Conservation (phyloP, 805 yeast species). For the Pichia insulana region DNA sequence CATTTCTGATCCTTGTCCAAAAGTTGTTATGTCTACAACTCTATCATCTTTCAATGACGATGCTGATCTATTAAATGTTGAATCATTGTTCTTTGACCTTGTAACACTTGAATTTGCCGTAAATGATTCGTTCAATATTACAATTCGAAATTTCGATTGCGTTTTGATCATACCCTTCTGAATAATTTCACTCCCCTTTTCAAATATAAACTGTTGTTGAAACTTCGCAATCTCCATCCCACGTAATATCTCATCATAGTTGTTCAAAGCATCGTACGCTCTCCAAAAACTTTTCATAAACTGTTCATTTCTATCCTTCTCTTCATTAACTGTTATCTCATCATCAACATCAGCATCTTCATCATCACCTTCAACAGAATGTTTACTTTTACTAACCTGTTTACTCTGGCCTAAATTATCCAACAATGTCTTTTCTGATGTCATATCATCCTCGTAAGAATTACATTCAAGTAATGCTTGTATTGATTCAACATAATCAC, state of each 20-base stretch:
- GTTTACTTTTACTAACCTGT: constrained; percentile 9
- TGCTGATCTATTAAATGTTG: constrained; percentile 9
- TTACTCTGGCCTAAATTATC: neutral
- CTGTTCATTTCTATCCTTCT: constrained; percentile 25
- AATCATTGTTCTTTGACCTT: constrained; percentile 10
- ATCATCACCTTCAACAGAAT: constrained; percentile 19
- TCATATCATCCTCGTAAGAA: constrained; percentile 17
- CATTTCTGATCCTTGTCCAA: constrained; percentile 58
- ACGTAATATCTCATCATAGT: constrained; percentile 44
- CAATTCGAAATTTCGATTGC: constrained; percentile 70
- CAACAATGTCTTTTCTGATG: constrained; percentile 7
- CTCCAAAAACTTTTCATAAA: constrained; percentile 42
- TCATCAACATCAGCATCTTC: neutral
- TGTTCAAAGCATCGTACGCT: constrained; percentile 46
- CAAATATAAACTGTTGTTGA: constrained; percentile 75
- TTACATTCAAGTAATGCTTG: constrained; percentile 77
- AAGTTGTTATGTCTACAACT: constrained; percentile 24
- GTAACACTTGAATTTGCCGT: constrained; percentile 18
- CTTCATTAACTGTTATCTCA: constrained; percentile 22
- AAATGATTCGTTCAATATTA: constrained; percentile 71
- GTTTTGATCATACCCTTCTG: constrained; percentile 77
- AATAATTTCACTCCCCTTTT: constrained; percentile 81
- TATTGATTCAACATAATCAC: constrained; percentile 85
- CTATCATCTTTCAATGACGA: constrained; percentile 18
- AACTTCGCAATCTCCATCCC: constrained; percentile 82